Evolutionary conservation across 257 asterid species (phyloP).

Genomic region (Solanum raphanifolium): DNA sequence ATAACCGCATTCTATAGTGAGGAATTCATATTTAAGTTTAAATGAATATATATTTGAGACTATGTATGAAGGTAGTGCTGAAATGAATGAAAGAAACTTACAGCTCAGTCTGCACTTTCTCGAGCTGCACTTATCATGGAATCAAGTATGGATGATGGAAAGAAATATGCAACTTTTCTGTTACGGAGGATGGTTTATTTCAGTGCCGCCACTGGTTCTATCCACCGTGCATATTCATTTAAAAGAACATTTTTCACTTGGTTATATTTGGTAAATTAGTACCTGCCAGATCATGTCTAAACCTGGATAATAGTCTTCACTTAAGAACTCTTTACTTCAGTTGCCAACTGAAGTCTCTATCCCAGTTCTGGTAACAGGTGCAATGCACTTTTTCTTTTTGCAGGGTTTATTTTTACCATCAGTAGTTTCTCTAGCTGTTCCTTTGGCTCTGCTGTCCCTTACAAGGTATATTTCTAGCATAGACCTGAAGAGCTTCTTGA

Average conservation of each 20-base stretch:
- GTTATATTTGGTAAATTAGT: not conserved
- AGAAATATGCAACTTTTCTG: not conserved
- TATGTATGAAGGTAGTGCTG: not conserved
- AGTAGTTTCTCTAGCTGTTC: constrained; percentile 70
- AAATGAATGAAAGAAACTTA: not conserved
- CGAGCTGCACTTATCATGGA: not conserved
- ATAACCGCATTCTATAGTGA: not conserved
- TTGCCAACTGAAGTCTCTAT: not conserved
- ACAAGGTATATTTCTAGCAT: constrained; percentile 54
- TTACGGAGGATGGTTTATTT: not conserved
- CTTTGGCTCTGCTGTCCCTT: constrained; percentile 89
- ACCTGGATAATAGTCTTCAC: not conserved
- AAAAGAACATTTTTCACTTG: not conserved
- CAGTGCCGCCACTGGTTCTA: not conserved
- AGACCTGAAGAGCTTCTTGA: constrained; percentile 5
- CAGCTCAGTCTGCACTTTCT: not conserved
- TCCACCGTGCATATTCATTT: not conserved
- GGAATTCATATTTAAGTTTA: not conserved
- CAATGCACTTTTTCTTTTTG: constrained; percentile 5
- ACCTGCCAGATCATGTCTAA: not conserved
- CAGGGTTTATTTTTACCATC: constrained; percentile 82
- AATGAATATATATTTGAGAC: not conserved
- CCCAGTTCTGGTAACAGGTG: not conserved
- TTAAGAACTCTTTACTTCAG: not conserved
- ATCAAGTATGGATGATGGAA: not conserved